These are phyloP conservation scores for Euphrasia confusa DNA, from an alignment of 257 asterid species.

Conservation along the genomic window DNA sequence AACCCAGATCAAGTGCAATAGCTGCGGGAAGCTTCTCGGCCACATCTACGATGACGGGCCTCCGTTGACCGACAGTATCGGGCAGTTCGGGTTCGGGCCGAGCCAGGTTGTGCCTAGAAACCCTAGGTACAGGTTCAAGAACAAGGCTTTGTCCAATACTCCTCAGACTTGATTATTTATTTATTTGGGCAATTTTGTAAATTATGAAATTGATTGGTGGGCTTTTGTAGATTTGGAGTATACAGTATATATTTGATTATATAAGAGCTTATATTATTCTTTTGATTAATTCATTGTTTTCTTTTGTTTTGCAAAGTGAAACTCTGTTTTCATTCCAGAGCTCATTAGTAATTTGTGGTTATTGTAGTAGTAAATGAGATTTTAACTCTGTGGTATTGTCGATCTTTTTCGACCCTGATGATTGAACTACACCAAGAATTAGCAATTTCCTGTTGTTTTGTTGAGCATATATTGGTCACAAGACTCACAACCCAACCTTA, in stretches of 20 bases:
- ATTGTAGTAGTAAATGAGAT: not conserved
- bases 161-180: conserved; percentile 41
- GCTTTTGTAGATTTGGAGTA: conserved; percentile 19
- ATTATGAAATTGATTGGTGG: not conserved
- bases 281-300: not conserved
- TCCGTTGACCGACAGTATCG: conserved; percentile 62
- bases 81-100: conserved; percentile 85
- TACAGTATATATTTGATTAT: conserved; percentile 1
- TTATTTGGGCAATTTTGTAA: not conserved
- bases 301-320: not conserved
- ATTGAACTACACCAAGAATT: not conserved
- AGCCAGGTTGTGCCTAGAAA: conserved; percentile 84
- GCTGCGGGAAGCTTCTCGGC: conserved; percentile 66
- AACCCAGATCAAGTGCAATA: conserved; percentile 64
- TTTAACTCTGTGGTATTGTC: not conserved
- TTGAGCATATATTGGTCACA: not conserved
- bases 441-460: not conserved
- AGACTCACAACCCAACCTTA: not conserved
- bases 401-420: not conserved
- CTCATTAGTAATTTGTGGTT: too few relatives aligned
- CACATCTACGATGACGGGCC: conserved; percentile 86
- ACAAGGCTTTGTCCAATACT: conserved; percentile 48
- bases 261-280: not conserved
- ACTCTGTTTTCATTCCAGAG: not conserved
- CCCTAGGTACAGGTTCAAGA: conserved; percentile 82